Percentiles rank a stretch among this genome's conserved stretches.
These are phyloP conservation scores for Plectosphaerella sp. DNA, from an alignment of 2,329 filamentous ascomycete genomes.

Conservation along the genomic window DNA sequence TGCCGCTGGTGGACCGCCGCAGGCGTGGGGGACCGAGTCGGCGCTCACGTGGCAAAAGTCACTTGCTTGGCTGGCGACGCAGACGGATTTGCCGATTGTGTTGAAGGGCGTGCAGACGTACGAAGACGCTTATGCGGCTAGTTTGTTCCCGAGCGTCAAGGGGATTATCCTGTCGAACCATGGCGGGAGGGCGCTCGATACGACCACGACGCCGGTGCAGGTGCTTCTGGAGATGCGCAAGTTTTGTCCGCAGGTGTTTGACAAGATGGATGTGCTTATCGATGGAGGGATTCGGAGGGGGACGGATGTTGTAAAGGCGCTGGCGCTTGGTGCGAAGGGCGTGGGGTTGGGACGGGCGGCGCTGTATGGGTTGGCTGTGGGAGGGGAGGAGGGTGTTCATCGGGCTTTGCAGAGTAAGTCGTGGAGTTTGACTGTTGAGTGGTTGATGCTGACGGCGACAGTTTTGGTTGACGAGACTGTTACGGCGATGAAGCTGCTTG, in stretches of 20 bases:
- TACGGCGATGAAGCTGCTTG: conserved; percentile 19
- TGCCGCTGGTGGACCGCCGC: conserved; percentile 5
- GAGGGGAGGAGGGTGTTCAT: conserved; percentile 50
- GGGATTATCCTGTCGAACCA: conserved; percentile 56
- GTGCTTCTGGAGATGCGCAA: conserved; percentile 47
- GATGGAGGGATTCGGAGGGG: conserved; percentile 50
- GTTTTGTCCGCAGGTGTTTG: conserved; percentile 42
- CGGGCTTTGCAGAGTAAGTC: conserved; percentile 50
- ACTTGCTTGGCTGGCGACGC: conserved; percentile 44
- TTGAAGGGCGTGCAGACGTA: conserved; percentile 54
- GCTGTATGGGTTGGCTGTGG: conserved; percentile 43
- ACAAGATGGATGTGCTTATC: conserved; percentile 45
- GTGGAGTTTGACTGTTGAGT: not conserved
- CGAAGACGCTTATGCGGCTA: conserved; percentile 31
- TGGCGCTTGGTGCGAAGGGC: conserved; percentile 48
- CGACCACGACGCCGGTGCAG: conserved; percentile 19
- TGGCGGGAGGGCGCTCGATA: conserved; percentile 50
- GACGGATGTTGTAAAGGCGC: conserved; percentile 49
- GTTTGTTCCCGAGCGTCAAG: conserved; percentile 26
- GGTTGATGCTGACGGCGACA: conserved; percentile 2
- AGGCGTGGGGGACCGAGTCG: conserved; percentile 35
- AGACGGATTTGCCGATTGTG: conserved; percentile 44
- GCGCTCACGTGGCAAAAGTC: conserved; percentile 46
- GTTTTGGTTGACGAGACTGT: conserved; percentile 19
- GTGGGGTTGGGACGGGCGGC: conserved; percentile 50